A percentile compares a stretch with the other conserved stretches of the same genome.
These are phyloP conservation scores for Diddensiella transvaalensis DNA, from an alignment of 805 yeast genomes.

Conservation along the genomic window DNA sequence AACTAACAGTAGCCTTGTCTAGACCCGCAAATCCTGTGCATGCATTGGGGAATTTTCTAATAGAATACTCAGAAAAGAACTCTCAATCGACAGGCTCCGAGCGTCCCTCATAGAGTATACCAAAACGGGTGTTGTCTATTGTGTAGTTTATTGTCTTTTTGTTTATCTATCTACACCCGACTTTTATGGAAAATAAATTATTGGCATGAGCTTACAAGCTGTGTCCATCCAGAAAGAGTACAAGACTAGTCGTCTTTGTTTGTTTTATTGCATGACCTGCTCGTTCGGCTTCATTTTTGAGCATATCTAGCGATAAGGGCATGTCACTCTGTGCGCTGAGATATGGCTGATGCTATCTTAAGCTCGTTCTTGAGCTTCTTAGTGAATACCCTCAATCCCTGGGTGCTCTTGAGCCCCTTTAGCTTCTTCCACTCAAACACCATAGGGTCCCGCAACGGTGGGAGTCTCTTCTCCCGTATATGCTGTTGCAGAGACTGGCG, in stretches of 20 bases:
- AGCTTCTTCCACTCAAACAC: conserved; percentile 1
- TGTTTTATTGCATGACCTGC: too few relatives aligned
- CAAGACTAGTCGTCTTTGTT: too few relatives aligned
- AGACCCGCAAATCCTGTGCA: conserved; percentile 26
- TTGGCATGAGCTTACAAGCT: too few relatives aligned
- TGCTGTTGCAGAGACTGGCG: background rate
- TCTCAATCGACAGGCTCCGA: background rate
- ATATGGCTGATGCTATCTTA: background rate
- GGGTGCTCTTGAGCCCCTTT: background rate
- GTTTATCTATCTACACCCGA: too few relatives aligned
- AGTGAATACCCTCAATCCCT: background rate
- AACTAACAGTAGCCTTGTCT: background rate
- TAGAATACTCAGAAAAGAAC: conserved; percentile 16
- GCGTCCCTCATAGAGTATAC: background rate
- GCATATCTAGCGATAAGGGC: too few relatives aligned
- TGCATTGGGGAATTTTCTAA: conserved; percentile 25
- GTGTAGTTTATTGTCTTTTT: too few relatives aligned
- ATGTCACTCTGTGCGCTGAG: too few relatives aligned
- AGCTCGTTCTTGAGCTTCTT: background rate
- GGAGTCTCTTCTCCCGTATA: background rate
- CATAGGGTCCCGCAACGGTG: conserved; percentile 1
- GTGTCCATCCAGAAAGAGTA: too few relatives aligned
- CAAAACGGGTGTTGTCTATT: too few relatives aligned
- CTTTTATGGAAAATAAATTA: too few relatives aligned
- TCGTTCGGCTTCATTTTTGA: too few relatives aligned